phyloP scores from a whole-genome alignment of 2,329 filamentous ascomycete species.

The Raffaelea ambrosiae region DNA sequence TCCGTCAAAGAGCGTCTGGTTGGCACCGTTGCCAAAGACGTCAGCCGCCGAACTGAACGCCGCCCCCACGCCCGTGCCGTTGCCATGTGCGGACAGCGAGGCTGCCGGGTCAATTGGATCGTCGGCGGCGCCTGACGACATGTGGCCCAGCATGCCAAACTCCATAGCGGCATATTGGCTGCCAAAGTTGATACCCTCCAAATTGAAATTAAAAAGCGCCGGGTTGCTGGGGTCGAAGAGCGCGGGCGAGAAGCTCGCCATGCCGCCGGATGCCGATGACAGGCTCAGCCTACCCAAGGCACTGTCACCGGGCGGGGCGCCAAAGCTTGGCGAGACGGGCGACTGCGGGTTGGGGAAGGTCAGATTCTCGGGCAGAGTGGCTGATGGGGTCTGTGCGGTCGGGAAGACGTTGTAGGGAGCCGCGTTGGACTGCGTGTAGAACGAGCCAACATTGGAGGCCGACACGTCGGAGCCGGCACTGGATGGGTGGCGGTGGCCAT shows the following conservation, averaged over 20 bases:
- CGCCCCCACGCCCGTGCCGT: constrained; percentile 24
- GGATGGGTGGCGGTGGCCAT: constrained; percentile 38
- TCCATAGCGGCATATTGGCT: constrained; percentile 94
- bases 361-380: constrained; percentile 37
- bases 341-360: constrained; percentile 60
- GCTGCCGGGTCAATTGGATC: constrained; percentile 59
- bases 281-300: constrained; percentile 36
- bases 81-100: constrained; percentile 29
- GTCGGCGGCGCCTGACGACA: constrained; percentile 85
- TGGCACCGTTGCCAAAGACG: constrained; percentile 43
- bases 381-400: constrained; percentile 34
- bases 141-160: constrained; percentile 92
- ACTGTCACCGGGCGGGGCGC: constrained; percentile 32
- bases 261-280: constrained; percentile 39
- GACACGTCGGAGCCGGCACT: constrained; percentile 35
- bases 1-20: constrained; percentile 40
- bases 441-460: constrained; percentile 30
- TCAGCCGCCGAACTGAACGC: constrained; percentile 33
- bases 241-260: constrained; percentile 41
- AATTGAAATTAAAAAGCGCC: constrained; percentile 89
- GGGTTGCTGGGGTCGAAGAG: constrained; percentile 90
- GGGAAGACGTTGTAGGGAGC: constrained; percentile 44
- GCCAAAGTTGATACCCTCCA: constrained; percentile 88
- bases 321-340: constrained; percentile 67
- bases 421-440: constrained; percentile 36